A percentile compares a stretch with the other conserved stretches of the same genome.
Conservation (phyloP, 371 early-diverging fungal species). For the Sporodiniella umbellata region DNA sequence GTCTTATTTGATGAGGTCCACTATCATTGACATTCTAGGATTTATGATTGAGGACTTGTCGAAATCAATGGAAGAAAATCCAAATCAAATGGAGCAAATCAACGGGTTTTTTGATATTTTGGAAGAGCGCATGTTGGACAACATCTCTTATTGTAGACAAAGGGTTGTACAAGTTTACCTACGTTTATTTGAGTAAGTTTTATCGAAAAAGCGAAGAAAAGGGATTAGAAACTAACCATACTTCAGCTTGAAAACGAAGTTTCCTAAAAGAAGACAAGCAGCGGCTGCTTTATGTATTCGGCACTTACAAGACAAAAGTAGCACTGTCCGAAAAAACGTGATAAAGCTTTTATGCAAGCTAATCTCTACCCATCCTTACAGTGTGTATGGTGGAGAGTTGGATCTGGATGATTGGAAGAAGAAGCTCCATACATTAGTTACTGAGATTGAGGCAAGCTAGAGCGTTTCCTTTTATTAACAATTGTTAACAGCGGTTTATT, state of each 20-base stretch:
- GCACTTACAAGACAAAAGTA: constrained; percentile 88
- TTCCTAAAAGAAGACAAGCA: constrained; percentile 78
- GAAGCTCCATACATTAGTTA: constrained; percentile 56
- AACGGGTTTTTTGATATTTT: constrained; percentile 82
- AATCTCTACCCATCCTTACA: constrained; percentile 86
- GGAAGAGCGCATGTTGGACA: constrained; percentile 89
- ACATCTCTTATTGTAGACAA: constrained; percentile 74
- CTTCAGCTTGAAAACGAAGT: constrained; percentile 55
- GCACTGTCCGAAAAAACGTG: constrained; percentile 85
- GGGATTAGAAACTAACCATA: background rate
- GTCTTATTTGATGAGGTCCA: constrained; percentile 81
- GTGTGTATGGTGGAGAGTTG: constrained; percentile 83
- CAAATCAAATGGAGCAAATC: constrained; percentile 58
- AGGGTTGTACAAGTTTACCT: constrained; percentile 85
- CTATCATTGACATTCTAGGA: constrained; percentile 86
- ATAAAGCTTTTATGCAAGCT: constrained; percentile 77
- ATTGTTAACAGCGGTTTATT: background rate
- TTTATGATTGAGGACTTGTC: constrained; percentile 72
- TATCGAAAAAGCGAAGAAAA: background rate
- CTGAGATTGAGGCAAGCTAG: constrained; percentile 55
- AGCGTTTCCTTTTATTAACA: background rate
- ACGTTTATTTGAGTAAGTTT: constrained; percentile 74
- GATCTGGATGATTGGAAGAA: constrained; percentile 63
- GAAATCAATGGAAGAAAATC: constrained; percentile 53
- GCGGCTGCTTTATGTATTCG: constrained; percentile 69